phyloP scores from a whole-genome alignment of 768 basidiomycete genomes.

The Rhizopogon sp. region DNA sequence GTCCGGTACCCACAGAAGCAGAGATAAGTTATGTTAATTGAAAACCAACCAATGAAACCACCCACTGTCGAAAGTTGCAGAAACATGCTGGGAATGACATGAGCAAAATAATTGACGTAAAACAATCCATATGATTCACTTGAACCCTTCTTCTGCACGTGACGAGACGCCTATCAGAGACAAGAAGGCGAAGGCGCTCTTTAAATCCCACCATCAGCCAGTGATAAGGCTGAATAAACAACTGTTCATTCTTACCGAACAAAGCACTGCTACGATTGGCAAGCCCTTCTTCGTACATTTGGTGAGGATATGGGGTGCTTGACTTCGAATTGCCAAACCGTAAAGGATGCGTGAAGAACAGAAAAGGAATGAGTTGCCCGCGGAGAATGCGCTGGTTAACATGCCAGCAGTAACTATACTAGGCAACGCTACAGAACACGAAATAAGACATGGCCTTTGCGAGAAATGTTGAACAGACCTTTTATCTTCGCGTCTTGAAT shows the following conservation, averaged over 20 bases:
- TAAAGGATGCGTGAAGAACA: constrained; percentile 33
- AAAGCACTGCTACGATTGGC: constrained; percentile 32
- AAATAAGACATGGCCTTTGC: neutral
- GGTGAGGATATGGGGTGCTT: constrained; percentile 44
- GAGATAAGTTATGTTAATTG: constrained; percentile 65
- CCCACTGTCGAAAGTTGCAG: constrained; percentile 59
- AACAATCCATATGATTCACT: neutral
- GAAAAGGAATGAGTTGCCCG: constrained; percentile 63
- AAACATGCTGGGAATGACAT: constrained; percentile 47
- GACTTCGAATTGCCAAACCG: constrained; percentile 25
- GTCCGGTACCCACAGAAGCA: constrained; percentile 49
- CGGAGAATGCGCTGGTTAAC: constrained; percentile 69
- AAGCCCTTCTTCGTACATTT: constrained; percentile 44
- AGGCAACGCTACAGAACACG: constrained; percentile 36
- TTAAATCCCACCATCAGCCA: constrained; percentile 6
- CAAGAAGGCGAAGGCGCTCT: constrained; percentile 38
- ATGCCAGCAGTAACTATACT: constrained; percentile 69
- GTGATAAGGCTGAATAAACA: neutral
- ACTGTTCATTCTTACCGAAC: constrained; percentile 16
- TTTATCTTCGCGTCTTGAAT: constrained; percentile 64
- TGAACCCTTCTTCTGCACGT: constrained; percentile 36
- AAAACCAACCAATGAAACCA: constrained; percentile 60
- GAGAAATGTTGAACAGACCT: constrained; percentile 25
- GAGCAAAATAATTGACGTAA: neutral
- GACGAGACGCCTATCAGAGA: constrained; percentile 60